Percentiles rank a stretch among this genome's conserved stretches.
Evolutionary conservation across 169 alveolate species (phyloP).

Genomic region (Cryptosporidium viatorum): DNA sequence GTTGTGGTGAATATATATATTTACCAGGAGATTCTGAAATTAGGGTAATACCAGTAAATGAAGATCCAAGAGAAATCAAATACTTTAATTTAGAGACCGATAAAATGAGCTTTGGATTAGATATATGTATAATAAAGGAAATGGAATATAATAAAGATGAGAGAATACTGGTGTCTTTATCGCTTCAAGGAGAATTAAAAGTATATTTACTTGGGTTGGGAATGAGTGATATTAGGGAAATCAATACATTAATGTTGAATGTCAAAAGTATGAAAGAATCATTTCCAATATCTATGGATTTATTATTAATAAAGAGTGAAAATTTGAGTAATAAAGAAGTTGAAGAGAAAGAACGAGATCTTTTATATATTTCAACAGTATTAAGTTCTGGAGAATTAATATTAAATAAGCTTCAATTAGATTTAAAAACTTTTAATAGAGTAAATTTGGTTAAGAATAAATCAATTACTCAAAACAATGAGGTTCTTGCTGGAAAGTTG

Average conservation of each 20-base stretch:
- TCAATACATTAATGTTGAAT: neutral
- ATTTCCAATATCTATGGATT: conserved; percentile 1
- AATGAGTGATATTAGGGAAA: neutral
- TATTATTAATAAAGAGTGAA: neutral
- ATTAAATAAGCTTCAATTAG: conserved; percentile 7
- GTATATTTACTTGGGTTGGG: conserved; percentile 9
- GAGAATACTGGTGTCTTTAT: conserved; percentile 13
- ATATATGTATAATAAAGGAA: conserved; percentile 46
- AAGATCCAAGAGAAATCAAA: neutral
- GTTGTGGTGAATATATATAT: conserved; percentile 32
- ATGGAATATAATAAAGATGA: conserved; percentile 1
- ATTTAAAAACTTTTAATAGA: neutral
- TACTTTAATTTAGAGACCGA: neutral
- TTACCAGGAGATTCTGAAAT: conserved; percentile 56
- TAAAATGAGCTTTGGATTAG: neutral
- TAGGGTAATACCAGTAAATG: conserved; percentile 4
- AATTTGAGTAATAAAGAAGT: neutral
- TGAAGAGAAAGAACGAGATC: neutral
- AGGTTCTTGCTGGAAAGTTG: neutral
- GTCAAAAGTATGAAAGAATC: neutral
- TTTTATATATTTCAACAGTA: conserved; percentile 7
- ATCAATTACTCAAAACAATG: neutral
- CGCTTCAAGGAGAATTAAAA: conserved; percentile 13
- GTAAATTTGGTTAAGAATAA: conserved; percentile 1
- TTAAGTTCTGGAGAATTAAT: conserved; percentile 27